Evolutionary conservation across 2,329 filamentous ascomycete genomes (phyloP).

Genomic region (Apiospora pterosperma): DNA sequence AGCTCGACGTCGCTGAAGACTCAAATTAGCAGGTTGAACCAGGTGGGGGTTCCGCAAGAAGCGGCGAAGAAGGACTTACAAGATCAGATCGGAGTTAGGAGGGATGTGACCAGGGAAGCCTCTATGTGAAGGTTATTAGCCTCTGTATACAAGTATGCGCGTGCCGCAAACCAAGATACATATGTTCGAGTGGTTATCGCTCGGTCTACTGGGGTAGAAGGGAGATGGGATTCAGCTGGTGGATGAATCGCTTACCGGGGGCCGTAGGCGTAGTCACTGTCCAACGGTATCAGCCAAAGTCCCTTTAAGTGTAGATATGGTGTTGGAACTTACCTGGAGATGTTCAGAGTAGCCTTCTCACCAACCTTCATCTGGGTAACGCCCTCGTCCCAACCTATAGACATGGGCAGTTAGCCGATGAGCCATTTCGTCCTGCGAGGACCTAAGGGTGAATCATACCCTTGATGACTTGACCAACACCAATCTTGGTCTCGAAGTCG

Average conservation of each 20-base stretch:
- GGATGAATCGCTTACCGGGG: constrained; percentile 21
- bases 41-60: neutral
- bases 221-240: neutral
- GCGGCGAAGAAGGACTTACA: constrained; percentile 11
- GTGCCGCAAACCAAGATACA: neutral
- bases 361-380: constrained; percentile 83
- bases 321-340: constrained; percentile 55
- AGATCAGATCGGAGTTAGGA: constrained; percentile 29
- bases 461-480: constrained; percentile 79
- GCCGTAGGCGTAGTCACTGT: constrained; percentile 29
- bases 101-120: constrained; percentile 26
- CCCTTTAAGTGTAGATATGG: neutral
- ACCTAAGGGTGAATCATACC: constrained; percentile 50
- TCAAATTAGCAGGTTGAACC: neutral
- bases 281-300: neutral
- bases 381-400: constrained; percentile 79
- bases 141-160: neutral
- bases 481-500: constrained; percentile 76
- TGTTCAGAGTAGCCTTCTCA: constrained; percentile 83
- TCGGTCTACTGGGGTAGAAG: neutral
- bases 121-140: constrained; percentile 8
- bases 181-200: neutral
- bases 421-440: neutral
- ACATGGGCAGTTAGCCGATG: constrained; percentile 8
- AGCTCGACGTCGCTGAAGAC: constrained; percentile 2